Evolutionary conservation across 2,329 filamentous ascomycete genomes (phyloP).

Genomic region (Fusarium pseudoanthophilum): DNA sequence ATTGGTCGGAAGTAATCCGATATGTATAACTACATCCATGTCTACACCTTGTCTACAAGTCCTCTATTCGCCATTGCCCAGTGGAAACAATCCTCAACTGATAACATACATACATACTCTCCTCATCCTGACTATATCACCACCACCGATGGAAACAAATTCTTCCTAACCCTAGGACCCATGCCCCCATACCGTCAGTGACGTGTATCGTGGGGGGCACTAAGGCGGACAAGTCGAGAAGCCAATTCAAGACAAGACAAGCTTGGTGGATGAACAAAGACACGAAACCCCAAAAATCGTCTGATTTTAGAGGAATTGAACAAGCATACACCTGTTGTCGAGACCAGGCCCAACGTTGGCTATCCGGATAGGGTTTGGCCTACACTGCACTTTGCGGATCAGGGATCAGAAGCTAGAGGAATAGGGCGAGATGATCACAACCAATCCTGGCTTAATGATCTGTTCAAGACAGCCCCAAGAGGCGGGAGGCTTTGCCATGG

Average conservation of each 20-base stretch:
- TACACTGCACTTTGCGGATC: slow-evolving; percentile 6
- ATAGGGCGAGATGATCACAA: slow-evolving; percentile 9
- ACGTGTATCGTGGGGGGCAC: slow-evolving; percentile 36
- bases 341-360: neutral
- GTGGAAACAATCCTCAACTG: neutral
- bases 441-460: slow-evolving; percentile 18
- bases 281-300: neutral
- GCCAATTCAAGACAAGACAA: slow-evolving; percentile 19
- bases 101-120: neutral
- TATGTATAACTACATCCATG: neutral
- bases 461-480: slow-evolving; percentile 4
- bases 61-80: neutral
- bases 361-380: slow-evolving; percentile 8
- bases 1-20: slow-evolving; percentile 16
- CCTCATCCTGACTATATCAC: slow-evolving; percentile 1
- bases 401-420: slow-evolving; percentile 21
- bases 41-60: slow-evolving; percentile 1
- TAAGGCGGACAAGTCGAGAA: neutral
- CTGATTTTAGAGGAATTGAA: neutral
- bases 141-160: neutral
- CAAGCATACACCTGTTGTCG: neutral
- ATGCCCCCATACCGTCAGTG: slow-evolving; percentile 22
- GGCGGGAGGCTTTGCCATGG: neutral
- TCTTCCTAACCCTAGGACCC: slow-evolving; percentile 19
- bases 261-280: slow-evolving; percentile 9